Evolutionary conservation across 106 monocot genomes (phyloP).

Genomic region (Dendrobium chrysotoxum): DNA sequence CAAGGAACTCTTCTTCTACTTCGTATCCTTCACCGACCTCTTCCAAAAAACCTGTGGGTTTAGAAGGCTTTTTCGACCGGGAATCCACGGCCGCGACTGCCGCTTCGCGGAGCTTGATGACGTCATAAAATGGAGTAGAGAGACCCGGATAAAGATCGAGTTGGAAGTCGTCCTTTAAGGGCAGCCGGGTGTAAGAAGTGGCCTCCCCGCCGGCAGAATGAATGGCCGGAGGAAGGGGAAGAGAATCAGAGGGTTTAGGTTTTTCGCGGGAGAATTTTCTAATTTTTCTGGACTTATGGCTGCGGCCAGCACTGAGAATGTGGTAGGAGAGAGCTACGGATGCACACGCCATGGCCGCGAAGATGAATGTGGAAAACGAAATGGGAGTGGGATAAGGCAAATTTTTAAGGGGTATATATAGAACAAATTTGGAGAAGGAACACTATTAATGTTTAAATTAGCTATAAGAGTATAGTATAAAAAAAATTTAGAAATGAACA

Average conservation of each 20-base stretch:
- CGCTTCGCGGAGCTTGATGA: constrained; percentile 34
- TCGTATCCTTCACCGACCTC: constrained; percentile 18
- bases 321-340: constrained; percentile 32
- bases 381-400: background rate
- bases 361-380: no score
- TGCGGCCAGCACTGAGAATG: constrained; percentile 8
- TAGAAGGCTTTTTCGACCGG: background rate
- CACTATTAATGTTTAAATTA: no score
- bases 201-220: constrained; percentile 28
- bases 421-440: no score
- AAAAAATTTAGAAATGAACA: no score
- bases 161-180: constrained; percentile 45
- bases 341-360: constrained; percentile 20
- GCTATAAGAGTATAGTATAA: no score
- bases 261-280: constrained; percentile 1
- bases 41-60: background rate
- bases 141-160: constrained; percentile 1
- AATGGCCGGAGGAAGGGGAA: constrained; percentile 7
- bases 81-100: constrained; percentile 3
- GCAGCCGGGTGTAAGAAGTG: constrained; percentile 86
- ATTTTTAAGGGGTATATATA: no score
- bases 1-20: constrained; percentile 13
- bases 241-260: background rate
- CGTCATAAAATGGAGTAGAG: constrained; percentile 1
- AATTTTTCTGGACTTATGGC: constrained; percentile 10